Evolutionary conservation across 2,329 filamentous ascomycete species (phyloP).

Genomic region (Lachnellula suecica): DNA sequence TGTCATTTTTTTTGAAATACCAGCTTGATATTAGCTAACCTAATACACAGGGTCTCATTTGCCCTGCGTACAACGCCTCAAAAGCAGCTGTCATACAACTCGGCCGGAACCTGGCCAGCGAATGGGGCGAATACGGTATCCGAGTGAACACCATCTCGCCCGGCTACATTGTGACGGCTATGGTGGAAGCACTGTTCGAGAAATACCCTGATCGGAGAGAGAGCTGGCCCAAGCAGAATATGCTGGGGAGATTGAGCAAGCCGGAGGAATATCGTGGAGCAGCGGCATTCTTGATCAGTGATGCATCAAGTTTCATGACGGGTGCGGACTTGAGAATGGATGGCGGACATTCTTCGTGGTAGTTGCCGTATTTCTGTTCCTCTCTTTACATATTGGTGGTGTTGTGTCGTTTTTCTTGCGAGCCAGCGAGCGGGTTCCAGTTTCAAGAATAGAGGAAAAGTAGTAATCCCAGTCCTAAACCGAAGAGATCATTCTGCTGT

Average conservation of each 20-base stretch:
- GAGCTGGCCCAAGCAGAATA: constrained; percentile 82
- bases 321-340: constrained; percentile 40
- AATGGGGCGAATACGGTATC: constrained; percentile 69
- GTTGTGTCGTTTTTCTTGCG: neutral
- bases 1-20: constrained; percentile 33
- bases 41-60: constrained; percentile 52
- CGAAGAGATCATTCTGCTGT: neutral
- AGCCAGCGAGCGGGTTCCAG: neutral
- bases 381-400: neutral
- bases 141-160: constrained; percentile 80
- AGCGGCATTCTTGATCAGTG: constrained; percentile 65
- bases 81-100: constrained; percentile 76
- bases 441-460: neutral
- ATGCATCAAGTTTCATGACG: constrained; percentile 70
- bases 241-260: constrained; percentile 69
- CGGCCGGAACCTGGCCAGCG: constrained; percentile 66
- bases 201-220: constrained; percentile 66
- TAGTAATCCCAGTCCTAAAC: neutral
- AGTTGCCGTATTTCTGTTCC: neutral
- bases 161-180: constrained; percentile 77
- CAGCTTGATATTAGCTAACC: constrained; percentile 2
- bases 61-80: constrained; percentile 70
- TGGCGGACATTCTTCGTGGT: constrained; percentile 49
- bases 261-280: constrained; percentile 72
- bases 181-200: constrained; percentile 79